A percentile compares a stretch with the other conserved stretches of the same genome.
Evolutionary conservation across 805 yeast species (phyloP).

Genomic region (Saccharomycopsis selenospora): DNA sequence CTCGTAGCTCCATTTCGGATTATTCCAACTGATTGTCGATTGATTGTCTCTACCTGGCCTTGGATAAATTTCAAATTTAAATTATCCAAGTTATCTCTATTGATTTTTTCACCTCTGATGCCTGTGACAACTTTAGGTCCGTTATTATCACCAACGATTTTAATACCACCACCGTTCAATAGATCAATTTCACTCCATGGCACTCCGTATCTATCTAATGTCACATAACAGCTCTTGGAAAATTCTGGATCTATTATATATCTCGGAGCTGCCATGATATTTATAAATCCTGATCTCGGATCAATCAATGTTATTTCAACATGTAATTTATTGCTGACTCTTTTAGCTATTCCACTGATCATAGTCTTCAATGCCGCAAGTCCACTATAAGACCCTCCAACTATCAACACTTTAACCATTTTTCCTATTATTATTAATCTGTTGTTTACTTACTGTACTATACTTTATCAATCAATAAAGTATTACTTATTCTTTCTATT

Average conservation of each 20-base stretch:
- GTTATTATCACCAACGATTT: background rate
- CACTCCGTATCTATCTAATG: slow-evolving; percentile 25
- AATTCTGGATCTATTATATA: slow-evolving; percentile 32
- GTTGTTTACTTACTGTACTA: too few species aligned
- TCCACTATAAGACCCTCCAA: slow-evolving; percentile 17
- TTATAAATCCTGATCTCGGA: slow-evolving; percentile 36
- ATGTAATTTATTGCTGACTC: background rate
- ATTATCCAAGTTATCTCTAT: slow-evolving; percentile 1
- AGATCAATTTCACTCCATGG: slow-evolving; percentile 15
- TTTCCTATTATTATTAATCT: too few species aligned
- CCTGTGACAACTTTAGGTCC: slow-evolving; percentile 4
- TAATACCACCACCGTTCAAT: background rate
- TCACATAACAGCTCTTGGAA: slow-evolving; percentile 31
- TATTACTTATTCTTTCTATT: too few species aligned
- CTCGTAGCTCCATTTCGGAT: background rate
- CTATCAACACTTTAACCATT: slow-evolving; percentile 9
- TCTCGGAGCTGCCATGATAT: slow-evolving; percentile 34
- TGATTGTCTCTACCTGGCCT: slow-evolving; percentile 13
- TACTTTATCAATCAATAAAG: too few species aligned
- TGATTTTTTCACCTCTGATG: background rate
- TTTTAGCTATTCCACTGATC: slow-evolving; percentile 4
- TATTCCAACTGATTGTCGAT: background rate
- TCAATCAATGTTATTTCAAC: slow-evolving; percentile 31
- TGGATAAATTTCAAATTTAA: slow-evolving; percentile 16
- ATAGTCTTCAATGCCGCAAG: slow-evolving; percentile 11